Base-by-base conservation (phyloP, 2,329 filamentous ascomycete genomes). In the Aspergillus brasiliensis region DNA sequence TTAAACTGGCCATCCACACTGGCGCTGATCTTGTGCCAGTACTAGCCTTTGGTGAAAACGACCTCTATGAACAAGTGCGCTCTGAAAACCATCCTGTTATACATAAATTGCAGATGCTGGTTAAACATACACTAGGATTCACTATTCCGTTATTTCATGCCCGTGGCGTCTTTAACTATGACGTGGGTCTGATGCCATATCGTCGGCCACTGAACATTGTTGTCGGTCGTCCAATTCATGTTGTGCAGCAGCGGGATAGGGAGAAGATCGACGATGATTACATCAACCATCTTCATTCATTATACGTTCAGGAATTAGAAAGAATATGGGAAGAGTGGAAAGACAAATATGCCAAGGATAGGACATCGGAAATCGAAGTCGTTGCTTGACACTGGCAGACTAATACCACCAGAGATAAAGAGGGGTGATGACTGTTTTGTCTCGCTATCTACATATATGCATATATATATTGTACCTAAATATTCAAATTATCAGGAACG, bases 11-110 rank as follows among this genome's bases (percentile, higher is more conserved):
- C 0, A 89, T 98, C 60, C 87, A 92, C 49, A 92, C 89, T 2
- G 93, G 94, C n/a, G 94, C 95, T 1, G 94, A 97, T 71, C 83
- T 99, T 0, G 94, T 99, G 0, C 95, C 95, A 0, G 91, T 97
- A 2, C 82, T 99, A 17, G 89, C 88, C 0, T 98, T 99, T 72
- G 95, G 95, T 47, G 95, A 99, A 79, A 98, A 97, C 74, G 91
- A 97, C 69, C 81, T 98, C 2, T 99, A 98, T 80, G 91, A 97
- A 65, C 94, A 98, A 77, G 82, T 97, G 54, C 86, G 89, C 65
- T 87, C 90, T 1, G 84, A 88, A 62, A 83, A 86, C 31, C 91
- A 97, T 71, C 92, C 94, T 1, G 80, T 86, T 61, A 86, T 98
- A 57, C 90, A 94, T 79, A 88, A 86, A 71, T 77, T 91, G 38